These are phyloP conservation scores for Thelephora terrestris DNA, from an alignment of 1,284 basidiomycete species.

Conservation along the genomic window DNA sequence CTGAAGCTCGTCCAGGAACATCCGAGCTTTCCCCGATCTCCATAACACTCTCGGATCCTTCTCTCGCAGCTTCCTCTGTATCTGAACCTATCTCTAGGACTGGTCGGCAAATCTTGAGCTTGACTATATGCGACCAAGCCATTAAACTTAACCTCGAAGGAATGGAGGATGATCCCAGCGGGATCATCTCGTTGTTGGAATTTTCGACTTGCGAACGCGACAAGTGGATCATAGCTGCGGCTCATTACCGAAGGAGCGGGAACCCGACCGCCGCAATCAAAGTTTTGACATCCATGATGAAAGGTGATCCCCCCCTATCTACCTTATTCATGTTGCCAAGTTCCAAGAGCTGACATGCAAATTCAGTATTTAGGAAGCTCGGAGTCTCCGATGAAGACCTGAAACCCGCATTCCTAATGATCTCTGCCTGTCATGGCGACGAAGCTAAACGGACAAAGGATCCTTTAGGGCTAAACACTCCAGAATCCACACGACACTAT, in stretches of 20 bases:
- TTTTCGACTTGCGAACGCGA: conserved; percentile 30
- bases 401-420: conserved; percentile 40
- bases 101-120: not conserved
- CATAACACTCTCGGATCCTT: not conserved
- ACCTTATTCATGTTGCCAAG: conserved; percentile 5
- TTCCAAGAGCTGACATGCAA: not conserved
- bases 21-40: not conserved
- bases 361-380: conserved; percentile 28
- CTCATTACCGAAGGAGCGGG: conserved; percentile 39
- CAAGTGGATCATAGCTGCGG: conserved; percentile 45
- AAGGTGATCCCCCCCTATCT: conserved; percentile 25
- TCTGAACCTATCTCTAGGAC: not conserved
- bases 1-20: not conserved
- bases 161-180: conserved; percentile 32
- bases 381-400: conserved; percentile 27
- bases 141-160: conserved; percentile 32
- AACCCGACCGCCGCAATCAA: conserved; percentile 33
- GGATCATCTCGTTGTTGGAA: conserved; percentile 36
- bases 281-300: conserved; percentile 36
- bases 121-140: not conserved
- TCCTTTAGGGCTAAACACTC: conserved; percentile 11
- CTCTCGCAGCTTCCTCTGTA: not conserved
- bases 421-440: conserved; percentile 44
- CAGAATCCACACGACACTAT: conserved; percentile 25
- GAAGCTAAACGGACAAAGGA: conserved; percentile 21